Base-by-base conservation (phyloP, 768 basidiomycete genomes). In the Agaricus subrufescens region DNA sequence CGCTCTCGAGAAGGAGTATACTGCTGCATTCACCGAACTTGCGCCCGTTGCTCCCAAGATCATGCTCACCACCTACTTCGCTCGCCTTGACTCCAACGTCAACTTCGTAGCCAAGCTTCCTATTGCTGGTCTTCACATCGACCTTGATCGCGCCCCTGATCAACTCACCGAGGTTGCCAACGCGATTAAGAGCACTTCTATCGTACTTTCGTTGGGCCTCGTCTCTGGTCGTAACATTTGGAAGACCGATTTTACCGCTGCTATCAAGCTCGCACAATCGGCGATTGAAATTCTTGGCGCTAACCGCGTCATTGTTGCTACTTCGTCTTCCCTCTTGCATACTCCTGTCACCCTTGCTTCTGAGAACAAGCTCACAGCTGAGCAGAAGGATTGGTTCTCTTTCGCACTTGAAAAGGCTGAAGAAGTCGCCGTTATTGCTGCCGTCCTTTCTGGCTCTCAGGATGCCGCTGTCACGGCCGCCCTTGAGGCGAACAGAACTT, bases 201-300 rank as follows among this genome's bases (percentile, higher is more conserved):
- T 94, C 60, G 67, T 87, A 61, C 82, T 99, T 51, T 98, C 97
- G 40, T 86, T 98, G 60, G 97, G 97, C 74, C 71, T 98, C 59
- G 91, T 99, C 61, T 98, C 97, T 45, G 97, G 97, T 53, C 94
- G 97, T 69, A 98, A 98, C 82, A 92, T 99, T 78, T 99, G 97
- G 97, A 99, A 98, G 85, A 88, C 85, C 60, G 95, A 98, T 75
- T 87, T 98, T 65, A 76, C 80, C 60, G 85, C 84, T 53, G 87
- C 92, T 56, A 82, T 94, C 74, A 86, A 87, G 70, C 74, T 83
- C 46, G 91, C 83, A 54, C 87, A 95, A 76, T 89, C 86, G 71
- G 94, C 92, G 46, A 77, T 97, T 64, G 84, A 86, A 52, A 78
- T 77, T 42, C 87, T 98, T 65, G 94, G 95, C 57, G 73, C 80